Conservation (phyloP, 345 rosid species). For the Melaleuca quinquenervia region DNA sequence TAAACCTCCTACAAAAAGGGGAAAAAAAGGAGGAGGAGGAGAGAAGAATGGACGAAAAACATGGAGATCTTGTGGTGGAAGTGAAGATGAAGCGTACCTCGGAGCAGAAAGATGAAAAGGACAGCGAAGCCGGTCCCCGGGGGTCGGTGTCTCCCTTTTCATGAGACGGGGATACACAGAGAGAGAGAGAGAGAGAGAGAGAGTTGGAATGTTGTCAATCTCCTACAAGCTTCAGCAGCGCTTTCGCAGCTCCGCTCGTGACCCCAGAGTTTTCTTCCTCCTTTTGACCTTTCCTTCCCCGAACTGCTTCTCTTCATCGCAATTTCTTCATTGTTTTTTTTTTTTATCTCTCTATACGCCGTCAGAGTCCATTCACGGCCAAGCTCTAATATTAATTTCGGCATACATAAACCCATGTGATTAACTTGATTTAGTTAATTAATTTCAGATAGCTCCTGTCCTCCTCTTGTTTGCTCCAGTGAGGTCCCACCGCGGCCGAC, state of each 20-base stretch:
- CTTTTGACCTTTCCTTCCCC: not conserved
- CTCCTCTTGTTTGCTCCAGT: not conserved
- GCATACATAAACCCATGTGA: not conserved
- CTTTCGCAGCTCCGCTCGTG: not conserved
- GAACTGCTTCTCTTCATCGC: not conserved
- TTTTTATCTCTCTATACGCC: accelerated
- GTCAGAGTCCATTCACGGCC: not conserved
- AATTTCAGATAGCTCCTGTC: not conserved
- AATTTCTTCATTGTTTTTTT: no score
- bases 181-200: not conserved
- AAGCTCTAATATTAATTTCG: not conserved
- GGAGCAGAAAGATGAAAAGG: not conserved
- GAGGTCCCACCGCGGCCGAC: not conserved
- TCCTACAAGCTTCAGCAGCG: not conserved
- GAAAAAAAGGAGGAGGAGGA: not conserved
- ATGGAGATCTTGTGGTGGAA: not conserved
- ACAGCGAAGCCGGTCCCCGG: not conserved
- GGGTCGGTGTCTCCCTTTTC: not conserved
- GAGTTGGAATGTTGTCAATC: not conserved
- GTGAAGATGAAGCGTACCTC: not conserved
- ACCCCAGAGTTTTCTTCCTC: not conserved
- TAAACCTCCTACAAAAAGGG: not conserved
- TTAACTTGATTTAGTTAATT: not conserved
- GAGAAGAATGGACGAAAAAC: not conserved
- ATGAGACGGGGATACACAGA: no score